These are phyloP conservation scores for Beauveria medogensis DNA, from an alignment of 2,329 filamentous ascomycete genomes.

Conservation along the genomic window DNA sequence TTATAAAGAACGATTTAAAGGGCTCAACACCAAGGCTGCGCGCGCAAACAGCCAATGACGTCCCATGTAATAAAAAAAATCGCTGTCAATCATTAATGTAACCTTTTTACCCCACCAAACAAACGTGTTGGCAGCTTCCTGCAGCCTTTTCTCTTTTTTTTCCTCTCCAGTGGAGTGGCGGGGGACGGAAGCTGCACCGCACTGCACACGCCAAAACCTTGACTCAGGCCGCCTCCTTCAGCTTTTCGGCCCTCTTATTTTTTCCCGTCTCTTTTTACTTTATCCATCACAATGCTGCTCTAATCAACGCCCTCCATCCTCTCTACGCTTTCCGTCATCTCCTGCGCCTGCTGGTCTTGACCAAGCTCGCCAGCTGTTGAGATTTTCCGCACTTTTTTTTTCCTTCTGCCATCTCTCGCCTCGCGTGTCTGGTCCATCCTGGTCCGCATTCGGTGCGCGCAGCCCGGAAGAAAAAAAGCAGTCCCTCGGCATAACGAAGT, in stretches of 20 bases:
- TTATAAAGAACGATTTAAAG: no score
- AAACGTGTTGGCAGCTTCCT: background rate
- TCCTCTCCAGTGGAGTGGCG: background rate
- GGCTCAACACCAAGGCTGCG: background rate
- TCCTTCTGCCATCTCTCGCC: background rate
- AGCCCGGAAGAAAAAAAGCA: conserved; percentile 10
- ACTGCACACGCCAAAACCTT: background rate
- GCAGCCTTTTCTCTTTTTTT: background rate
- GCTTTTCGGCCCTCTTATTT: background rate
- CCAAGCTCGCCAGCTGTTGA: background rate
- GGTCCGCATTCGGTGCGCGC: conserved; percentile 7
- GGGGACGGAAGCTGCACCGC: background rate
- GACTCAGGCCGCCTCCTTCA: background rate
- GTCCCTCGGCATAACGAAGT: conserved; percentile 4
- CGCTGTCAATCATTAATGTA: background rate
- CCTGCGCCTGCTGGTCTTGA: conserved; percentile 9
- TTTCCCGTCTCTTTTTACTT: background rate
- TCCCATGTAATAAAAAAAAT: background rate
- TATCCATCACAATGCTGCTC: conserved; percentile 11
- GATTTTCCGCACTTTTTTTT: background rate
- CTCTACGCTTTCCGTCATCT: background rate
- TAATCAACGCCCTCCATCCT: background rate
- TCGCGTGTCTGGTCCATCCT: background rate
- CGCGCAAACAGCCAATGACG: background rate
- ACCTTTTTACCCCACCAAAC: background rate